Evolutionary conservation across 495 filamentous ascomycete species (phyloP).

Genomic region (Penicillium lagena): DNA sequence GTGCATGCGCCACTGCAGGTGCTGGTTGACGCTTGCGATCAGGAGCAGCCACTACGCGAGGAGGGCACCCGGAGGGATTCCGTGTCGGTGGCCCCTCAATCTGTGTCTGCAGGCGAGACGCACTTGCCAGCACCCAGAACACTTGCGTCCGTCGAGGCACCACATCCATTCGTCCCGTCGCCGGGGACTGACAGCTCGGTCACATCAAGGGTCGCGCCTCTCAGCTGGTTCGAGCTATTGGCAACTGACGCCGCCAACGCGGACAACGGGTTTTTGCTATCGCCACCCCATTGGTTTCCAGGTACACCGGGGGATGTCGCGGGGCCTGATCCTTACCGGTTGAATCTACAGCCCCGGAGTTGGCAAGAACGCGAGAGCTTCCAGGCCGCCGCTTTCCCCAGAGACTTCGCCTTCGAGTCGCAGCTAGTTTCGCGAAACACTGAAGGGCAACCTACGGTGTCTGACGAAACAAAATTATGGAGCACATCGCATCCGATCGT

Average conservation of each 20-base stretch:
- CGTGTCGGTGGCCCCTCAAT: background rate
- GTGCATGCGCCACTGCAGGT: conserved; percentile 14
- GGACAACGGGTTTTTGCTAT: conserved; percentile 17
- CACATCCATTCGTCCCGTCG: conserved; percentile 11
- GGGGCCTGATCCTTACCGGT: conserved; percentile 5
- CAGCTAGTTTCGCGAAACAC: conserved; percentile 2
- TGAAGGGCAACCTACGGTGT: conserved; percentile 1
- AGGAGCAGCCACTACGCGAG: conserved; percentile 11
- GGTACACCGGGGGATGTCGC: background rate
- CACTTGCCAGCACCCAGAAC: background rate
- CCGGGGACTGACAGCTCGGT: conserved; percentile 19
- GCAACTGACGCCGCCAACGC: conserved; percentile 24
- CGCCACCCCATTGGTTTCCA: conserved; percentile 10
- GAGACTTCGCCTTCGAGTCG: background rate
- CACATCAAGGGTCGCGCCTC: conserved; percentile 12
- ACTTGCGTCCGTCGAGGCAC: background rate
- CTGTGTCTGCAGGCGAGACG: background rate
- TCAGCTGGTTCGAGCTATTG: conserved; percentile 26
- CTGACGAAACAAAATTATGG: conserved; percentile 16
- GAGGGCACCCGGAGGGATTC: background rate
- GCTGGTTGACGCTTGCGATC: conserved; percentile 20
- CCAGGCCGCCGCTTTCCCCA: conserved; percentile 18
- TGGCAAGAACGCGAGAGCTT: conserved; percentile 20
- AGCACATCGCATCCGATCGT: conserved; percentile 8
- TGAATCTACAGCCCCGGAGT: conserved; percentile 12